Percentiles rank a stretch among this genome's conserved stretches.
Evolutionary conservation across 2,329 filamentous ascomycete species (phyloP).

Genomic region (Microdochium trichocladiopsis): DNA sequence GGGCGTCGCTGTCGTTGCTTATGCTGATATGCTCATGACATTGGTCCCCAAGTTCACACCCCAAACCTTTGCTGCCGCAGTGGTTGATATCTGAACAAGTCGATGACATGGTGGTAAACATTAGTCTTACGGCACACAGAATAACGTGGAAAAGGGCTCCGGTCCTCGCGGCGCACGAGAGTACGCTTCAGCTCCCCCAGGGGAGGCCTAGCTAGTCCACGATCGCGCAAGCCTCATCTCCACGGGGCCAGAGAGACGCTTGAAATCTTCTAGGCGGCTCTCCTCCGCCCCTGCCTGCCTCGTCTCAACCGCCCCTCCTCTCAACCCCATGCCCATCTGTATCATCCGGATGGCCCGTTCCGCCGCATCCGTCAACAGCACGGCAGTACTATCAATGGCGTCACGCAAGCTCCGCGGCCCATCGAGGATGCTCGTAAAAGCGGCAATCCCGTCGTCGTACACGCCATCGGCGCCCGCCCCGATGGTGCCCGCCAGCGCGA

Average conservation of each 20-base stretch:
- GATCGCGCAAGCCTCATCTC: neutral
- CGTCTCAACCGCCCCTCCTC: neutral
- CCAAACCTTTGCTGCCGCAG: no score
- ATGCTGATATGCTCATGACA: no score
- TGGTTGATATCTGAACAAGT: no score
- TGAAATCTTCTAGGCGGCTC: neutral
- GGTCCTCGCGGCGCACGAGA: no score
- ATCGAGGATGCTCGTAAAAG: conserved; percentile 20
- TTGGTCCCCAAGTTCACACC: no score
- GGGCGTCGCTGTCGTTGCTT: no score
- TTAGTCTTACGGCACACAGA: no score
- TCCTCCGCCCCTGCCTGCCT: neutral
- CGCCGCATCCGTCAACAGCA: conserved; percentile 16
- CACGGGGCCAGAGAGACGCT: neutral
- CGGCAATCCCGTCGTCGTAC: conserved; percentile 25
- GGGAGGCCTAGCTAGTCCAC: neutral
- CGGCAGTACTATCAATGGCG: conserved; percentile 16
- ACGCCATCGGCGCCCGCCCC: conserved; percentile 20
- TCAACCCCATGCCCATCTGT: conserved; percentile 1
- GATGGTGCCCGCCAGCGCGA: conserved; percentile 29
- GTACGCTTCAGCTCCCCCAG: no score
- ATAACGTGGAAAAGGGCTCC: no score
- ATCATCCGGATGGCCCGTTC: conserved; percentile 20
- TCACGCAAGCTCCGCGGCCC: conserved; percentile 16
- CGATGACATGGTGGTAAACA: no score